phyloP scores from a whole-genome alignment of 2,329 filamentous ascomycete genomes.

The Botrytis cinerea region DNA sequence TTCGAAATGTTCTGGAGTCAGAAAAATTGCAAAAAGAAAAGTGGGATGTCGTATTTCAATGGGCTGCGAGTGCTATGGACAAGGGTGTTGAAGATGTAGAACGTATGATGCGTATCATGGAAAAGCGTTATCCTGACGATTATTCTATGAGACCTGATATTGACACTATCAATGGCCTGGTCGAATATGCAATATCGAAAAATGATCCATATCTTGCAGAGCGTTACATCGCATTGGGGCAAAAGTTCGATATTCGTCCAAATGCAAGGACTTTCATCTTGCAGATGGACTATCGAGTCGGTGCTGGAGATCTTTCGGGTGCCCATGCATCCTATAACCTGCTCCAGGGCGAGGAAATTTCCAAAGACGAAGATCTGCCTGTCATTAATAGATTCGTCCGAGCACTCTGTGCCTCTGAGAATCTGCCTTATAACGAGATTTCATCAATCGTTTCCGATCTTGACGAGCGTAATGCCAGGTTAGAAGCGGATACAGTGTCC shows the following conservation, averaged over 20 bases:
- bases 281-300: constrained; percentile 75
- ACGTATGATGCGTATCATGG: constrained; percentile 70
- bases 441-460: constrained; percentile 72
- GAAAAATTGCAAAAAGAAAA: constrained; percentile 52
- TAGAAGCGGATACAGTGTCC: constrained; percentile 75
- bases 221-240: constrained; percentile 67
- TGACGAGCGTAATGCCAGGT: constrained; percentile 66
- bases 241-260: constrained; percentile 64
- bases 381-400: constrained; percentile 72
- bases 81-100: constrained; percentile 72
- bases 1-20: constrained; percentile 49
- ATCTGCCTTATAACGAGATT: constrained; percentile 69
- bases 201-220: constrained; percentile 72
- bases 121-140: constrained; percentile 50
- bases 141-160: constrained; percentile 60
- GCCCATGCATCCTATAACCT: constrained; percentile 66
- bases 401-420: constrained; percentile 61
- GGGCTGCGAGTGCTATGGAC: constrained; percentile 69
- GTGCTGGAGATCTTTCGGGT: constrained; percentile 69
- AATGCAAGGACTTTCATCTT: constrained; percentile 72
- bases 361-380: constrained; percentile 59
- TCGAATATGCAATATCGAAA: constrained; percentile 70
- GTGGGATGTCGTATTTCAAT: constrained; percentile 75
- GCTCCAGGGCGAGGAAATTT: constrained; percentile 56
- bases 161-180: constrained; percentile 73